Evolutionary conservation across 805 yeast genomes (phyloP).

Genomic region (Lipomyces orientalis): DNA sequence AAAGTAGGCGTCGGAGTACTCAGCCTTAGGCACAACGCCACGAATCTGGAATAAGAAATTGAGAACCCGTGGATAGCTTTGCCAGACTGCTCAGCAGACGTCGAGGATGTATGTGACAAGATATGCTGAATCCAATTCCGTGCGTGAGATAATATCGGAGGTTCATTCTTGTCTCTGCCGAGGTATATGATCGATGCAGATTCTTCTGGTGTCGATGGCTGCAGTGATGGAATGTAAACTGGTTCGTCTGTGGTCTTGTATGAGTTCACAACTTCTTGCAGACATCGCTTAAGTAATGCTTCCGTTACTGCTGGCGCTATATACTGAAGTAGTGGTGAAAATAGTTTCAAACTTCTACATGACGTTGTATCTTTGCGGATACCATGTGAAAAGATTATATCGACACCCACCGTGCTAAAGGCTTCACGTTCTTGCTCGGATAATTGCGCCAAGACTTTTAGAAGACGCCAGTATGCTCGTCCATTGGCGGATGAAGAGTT

Average conservation of each 20-base stretch:
- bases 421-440: neutral
- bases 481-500: neutral
- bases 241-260: neutral
- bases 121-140: constrained; percentile 23
- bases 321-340: neutral
- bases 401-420: neutral
- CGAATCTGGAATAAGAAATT: neutral
- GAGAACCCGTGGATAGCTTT: neutral
- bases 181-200: neutral
- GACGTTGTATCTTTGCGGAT: neutral
- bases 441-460: neutral
- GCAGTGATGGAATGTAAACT: neutral
- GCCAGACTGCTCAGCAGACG: neutral
- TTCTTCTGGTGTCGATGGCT: neutral
- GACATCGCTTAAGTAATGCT: neutral
- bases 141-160: constrained; percentile 9
- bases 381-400: neutral
- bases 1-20: constrained; percentile 12
- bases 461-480: neutral
- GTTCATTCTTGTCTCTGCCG: constrained; percentile 7
- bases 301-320: neutral
- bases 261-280: neutral
- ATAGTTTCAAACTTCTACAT: neutral
- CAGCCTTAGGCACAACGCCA: neutral
- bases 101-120: constrained; percentile 6